Percentiles rank a stretch among this genome's conserved stretches.
Evolutionary conservation across 768 basidiomycete genomes (phyloP).

Genomic region (Rhodotorula toruloides): DNA sequence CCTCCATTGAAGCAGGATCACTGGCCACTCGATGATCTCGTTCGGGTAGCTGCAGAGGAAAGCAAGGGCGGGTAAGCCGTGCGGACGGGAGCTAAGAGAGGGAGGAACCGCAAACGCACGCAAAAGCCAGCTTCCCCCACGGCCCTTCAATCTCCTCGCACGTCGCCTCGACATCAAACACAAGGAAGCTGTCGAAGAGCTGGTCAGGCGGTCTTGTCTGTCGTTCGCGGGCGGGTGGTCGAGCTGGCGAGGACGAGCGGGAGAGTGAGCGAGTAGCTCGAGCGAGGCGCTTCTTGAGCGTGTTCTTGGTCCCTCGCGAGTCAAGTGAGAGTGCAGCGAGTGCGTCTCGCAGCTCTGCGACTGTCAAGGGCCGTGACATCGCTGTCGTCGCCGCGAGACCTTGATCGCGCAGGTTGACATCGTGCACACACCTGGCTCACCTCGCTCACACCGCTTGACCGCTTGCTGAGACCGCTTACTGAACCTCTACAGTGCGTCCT

Average conservation of each 20-base stretch:
- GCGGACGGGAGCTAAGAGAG: too few species aligned
- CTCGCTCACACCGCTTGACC: not conserved
- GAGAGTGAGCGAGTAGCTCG: not conserved
- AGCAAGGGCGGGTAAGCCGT: slow-evolving; percentile 49
- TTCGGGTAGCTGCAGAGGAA: slow-evolving; percentile 50
- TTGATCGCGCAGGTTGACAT: not conserved
- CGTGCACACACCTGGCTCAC: not conserved
- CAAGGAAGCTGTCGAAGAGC: slow-evolving; percentile 68
- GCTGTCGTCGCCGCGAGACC: not conserved
- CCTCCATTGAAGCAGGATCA: slow-evolving; percentile 75
- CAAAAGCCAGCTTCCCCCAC: slow-evolving; percentile 22
- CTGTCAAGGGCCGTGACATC: slow-evolving; percentile 6
- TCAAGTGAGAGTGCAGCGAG: slow-evolving; percentile 45
- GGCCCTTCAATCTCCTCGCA: slow-evolving; percentile 51
- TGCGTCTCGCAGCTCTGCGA: slow-evolving; percentile 43
- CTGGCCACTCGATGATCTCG: slow-evolving; percentile 96
- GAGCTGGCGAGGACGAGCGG: slow-evolving; percentile 4
- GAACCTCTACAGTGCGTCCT: too few species aligned
- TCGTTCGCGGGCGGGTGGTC: not conserved
- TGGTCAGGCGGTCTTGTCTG: slow-evolving; percentile 14
- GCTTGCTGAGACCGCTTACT: not conserved
- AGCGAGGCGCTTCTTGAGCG: slow-evolving; percentile 46
- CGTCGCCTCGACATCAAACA: slow-evolving; percentile 85
- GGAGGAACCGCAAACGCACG: slow-evolving; percentile 11
- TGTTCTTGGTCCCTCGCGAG: slow-evolving; percentile 48